Percentiles rank a stretch among this genome's conserved stretches.
phyloP scores from a whole-genome alignment of 129 eudicot species.

The Lactuca sativa region DNA sequence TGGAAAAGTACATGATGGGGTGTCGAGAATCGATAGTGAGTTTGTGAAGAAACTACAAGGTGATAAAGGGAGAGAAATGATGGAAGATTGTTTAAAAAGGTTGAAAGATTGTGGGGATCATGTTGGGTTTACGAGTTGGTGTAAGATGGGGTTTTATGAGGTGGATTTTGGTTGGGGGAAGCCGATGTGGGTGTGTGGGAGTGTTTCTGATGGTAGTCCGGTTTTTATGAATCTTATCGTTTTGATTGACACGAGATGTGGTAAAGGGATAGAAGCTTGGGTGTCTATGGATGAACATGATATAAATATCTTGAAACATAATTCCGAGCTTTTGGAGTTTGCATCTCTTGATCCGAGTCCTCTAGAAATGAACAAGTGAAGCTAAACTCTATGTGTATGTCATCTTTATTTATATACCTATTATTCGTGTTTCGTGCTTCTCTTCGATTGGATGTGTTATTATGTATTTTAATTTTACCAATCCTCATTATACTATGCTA shows the following conservation, averaged over 20 bases:
- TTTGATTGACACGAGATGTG: slow-evolving; percentile 18
- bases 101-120: neutral
- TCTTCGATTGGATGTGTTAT: too few relatives aligned
- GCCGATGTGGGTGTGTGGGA: slow-evolving; percentile 31
- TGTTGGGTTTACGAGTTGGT: slow-evolving; percentile 27
- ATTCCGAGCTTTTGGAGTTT: slow-evolving; percentile 22
- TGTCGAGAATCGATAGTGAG: neutral
- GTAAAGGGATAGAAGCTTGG: slow-evolving; percentile 38
- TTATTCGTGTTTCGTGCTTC: too few relatives aligned
- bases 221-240: neutral
- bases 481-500: too few relatives aligned
- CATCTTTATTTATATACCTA: too few relatives aligned
- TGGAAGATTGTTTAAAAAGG: neutral
- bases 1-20: slow-evolving; percentile 4
- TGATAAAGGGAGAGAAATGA: neutral
- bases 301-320: slow-evolving; percentile 14
- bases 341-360: slow-evolving; percentile 30
- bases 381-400: too few relatives aligned
- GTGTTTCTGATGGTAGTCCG: neutral
- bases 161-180: slow-evolving; percentile 50
- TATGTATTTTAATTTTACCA: too few relatives aligned
- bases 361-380: neutral
- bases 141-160: slow-evolving; percentile 30
- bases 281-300: slow-evolving; percentile 20
- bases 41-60: slow-evolving; percentile 5